Evolutionary conservation across 1,139 yeast species (phyloP), one percentile per base, ranked within the genome.

Genomic region (Hansenula sp.): DNA sequence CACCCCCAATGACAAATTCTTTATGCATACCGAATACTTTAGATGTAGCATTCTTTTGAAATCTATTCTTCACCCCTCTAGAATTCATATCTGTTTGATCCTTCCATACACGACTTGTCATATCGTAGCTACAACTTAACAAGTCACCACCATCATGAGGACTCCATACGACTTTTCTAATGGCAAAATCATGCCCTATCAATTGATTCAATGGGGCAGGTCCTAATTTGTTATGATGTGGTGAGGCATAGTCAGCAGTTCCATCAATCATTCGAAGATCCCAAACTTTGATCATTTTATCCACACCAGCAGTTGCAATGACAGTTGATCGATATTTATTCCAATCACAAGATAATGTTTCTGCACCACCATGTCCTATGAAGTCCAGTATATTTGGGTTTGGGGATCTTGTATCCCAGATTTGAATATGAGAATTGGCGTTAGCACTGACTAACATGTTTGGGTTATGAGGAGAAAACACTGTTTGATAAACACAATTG

Each of bases 1-100:
- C 98, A 51, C 93, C 84, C n/a, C 95, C 97, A 52, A 87, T 79
- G 2, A 86, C 97, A 66, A 93, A 93, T 68, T 93, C 99, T 33
- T 80, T 74, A 65, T 93, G 98, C 40, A 66, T 68, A 29, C 75
- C 72, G 71, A 89, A 86, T n/a, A 77, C 74, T 9, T 77, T 79
- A 33, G 72, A 65, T 44, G 81, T 70, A 0, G 81, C 79, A 40
- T 69, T 71, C 30, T 67, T 66, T 33, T 66, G 70, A 42, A 70
- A 56, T 47, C 70, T 58, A 53, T 64, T 60, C 55, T 70, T 63
- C 43, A 75, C 70, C 42, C 78, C 72, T 19, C 81, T 65, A 3
- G 79, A 78, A 41, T 70, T 64, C 44, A 75, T 76, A 47, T 76
- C 79, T 13, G 86, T 76, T 44, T 74, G 71, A 61, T 89, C 96